A percentile compares a stretch with the other conserved stretches of the same genome.
Evolutionary conservation across 2,329 filamentous ascomycete species (phyloP).

Genomic region (Cercospora sp.): DNA sequence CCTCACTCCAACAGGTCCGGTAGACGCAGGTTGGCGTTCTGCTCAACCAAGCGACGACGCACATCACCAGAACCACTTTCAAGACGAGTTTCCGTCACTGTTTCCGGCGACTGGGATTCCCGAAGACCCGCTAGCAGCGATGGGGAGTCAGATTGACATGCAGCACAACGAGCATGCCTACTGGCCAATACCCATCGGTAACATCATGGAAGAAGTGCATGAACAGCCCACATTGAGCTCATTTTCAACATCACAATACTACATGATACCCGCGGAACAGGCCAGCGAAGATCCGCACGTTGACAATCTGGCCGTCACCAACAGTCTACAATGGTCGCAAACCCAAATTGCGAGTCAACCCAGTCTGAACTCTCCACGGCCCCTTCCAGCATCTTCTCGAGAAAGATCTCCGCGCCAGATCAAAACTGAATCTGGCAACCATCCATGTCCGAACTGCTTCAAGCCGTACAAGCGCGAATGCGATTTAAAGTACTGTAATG

Average conservation of each 20-base stretch:
- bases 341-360: background rate
- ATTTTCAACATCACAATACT: background rate
- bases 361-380: background rate
- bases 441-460: conserved; percentile 24
- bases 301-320: background rate
- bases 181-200: background rate
- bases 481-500: conserved; percentile 42
- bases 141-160: conserved; percentile 16
- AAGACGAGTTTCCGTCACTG: conserved; percentile 1
- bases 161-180: background rate
- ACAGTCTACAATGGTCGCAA: background rate
- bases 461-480: conserved; percentile 40
- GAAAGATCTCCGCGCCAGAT: background rate
- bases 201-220: background rate
- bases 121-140: conserved; percentile 18
- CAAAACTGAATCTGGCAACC: background rate
- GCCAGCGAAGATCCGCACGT: background rate
- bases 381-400: background rate
- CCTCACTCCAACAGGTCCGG: background rate
- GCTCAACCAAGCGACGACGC: background rate
- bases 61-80: background rate
- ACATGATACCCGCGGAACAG: background rate
- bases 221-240: background rate
- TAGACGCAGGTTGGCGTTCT: background rate
- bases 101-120: conserved; percentile 13